Evolutionary conservation across 2,329 filamentous ascomycete genomes (phyloP).

Genomic region (Aspergillus candidus): DNA sequence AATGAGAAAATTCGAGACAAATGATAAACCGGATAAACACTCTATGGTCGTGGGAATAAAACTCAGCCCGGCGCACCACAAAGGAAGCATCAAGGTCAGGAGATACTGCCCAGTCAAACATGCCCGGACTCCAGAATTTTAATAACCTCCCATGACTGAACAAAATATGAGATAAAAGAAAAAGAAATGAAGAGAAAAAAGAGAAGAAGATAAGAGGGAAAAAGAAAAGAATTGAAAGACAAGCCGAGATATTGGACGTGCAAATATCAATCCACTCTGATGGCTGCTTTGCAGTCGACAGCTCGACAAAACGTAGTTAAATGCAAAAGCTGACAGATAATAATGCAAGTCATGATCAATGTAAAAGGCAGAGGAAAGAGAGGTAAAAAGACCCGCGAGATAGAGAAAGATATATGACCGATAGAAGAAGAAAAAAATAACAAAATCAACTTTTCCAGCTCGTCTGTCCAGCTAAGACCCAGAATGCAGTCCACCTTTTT

Average conservation of each 20-base stretch:
- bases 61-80: constrained; percentile 24
- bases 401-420: constrained; percentile 7
- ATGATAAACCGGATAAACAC: constrained; percentile 14
- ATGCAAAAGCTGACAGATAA: constrained; percentile 17
- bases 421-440: constrained; percentile 13
- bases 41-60: constrained; percentile 32
- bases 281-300: constrained; percentile 18
- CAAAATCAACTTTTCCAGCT: constrained; percentile 42
- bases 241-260: constrained; percentile 21
- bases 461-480: constrained; percentile 46
- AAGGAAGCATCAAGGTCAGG: constrained; percentile 24
- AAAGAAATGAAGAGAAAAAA: constrained; percentile 6
- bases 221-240: constrained; percentile 4
- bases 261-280: constrained; percentile 19
- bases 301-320: constrained; percentile 16
- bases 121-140: constrained; percentile 34
- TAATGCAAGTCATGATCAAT: constrained; percentile 20
- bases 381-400: constrained; percentile 4
- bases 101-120: constrained; percentile 30
- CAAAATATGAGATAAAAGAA: constrained; percentile 13
- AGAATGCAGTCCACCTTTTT: constrained; percentile 51
- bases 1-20: constrained; percentile 11
- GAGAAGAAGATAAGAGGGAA: constrained; percentile 7
- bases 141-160: constrained; percentile 23
- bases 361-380: constrained; percentile 8